Conservation (phyloP, 169 alveolate species). For the Plasmodium fragile region DNA sequence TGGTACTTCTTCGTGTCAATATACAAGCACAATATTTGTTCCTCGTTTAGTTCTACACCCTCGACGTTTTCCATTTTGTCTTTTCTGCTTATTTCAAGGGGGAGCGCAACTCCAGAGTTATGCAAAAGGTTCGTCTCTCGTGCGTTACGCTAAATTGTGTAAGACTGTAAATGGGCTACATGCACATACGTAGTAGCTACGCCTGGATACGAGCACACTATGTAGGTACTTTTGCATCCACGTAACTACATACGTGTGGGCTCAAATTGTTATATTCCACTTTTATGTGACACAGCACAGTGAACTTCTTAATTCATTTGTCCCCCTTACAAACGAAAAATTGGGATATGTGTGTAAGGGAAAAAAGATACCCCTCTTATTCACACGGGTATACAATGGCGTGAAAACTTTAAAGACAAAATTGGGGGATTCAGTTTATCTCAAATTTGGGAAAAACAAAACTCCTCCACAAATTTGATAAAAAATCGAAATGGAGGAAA, state of each 20-base stretch:
- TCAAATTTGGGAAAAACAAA: neutral
- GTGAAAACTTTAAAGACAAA: neutral
- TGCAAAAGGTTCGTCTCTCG: neutral
- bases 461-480: conserved; percentile 2
- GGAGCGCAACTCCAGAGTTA: neutral
- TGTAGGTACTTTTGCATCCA: neutral
- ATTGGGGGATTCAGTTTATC: conserved; percentile 1
- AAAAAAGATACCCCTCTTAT: neutral
- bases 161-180: neutral
- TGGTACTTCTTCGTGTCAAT: conserved; percentile 72
- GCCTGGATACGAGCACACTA: neutral
- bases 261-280: neutral
- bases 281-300: neutral
- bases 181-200: neutral
- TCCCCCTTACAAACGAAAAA: conserved; percentile 1
- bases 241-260: neutral
- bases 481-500: neutral
- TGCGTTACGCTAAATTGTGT: neutral
- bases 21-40: conserved; percentile 43
- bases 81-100: neutral
- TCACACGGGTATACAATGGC: neutral
- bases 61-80: conserved; percentile 51
- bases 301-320: neutral
- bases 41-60: conserved; percentile 33
- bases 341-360: neutral